Base-by-base conservation (phyloP, 2,329 filamentous ascomycete genomes). In the Daldinia eschscholtzii region DNA sequence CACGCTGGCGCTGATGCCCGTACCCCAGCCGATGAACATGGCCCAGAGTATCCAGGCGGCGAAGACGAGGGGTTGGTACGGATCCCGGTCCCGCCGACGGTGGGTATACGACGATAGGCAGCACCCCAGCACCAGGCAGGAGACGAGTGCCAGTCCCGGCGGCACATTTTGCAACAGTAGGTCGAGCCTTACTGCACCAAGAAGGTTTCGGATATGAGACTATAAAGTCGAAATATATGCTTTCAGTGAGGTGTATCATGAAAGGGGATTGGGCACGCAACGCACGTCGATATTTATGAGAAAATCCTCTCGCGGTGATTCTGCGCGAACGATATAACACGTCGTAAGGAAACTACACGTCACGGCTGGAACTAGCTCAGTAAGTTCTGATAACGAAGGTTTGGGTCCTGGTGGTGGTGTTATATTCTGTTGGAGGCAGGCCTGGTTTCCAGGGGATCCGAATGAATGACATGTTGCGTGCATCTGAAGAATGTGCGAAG, bases 81-180 rank as follows among this genome's bases (percentile, higher is more conserved):
- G 69, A 39, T 77, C 76, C 37, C 61, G 62, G 52, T 72, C 64
- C 39, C 68, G 72, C 35, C 72, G 67, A 20, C 74, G 70, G 46
- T 76, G 70, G 30, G 48, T 65, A 50, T 75, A 75, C 4, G 72
- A 76, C 3, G 75, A 76, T 7, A 76, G 61, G 52, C 70, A 75
- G 42, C 75, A 76, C 18, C 75, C 75, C 10, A 77, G 53, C 56
- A 70, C 68, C 9, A 77, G 59, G 55, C 70, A 76, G 35, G 75
- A 74, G 28, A 68, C 67, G 23, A 77, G 72, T 39, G 74, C 67
- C 52, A 74, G 60, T 18, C 68, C 72, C 35, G 74, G 71, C 15
- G 71, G 60, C 26, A 71, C 46, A 35, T 60, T 39, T 46, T 53
- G 30, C 2, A 52, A 57, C 9, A 65, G 60, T 20, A 69, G 64